phyloP scores from a whole-genome alignment of 1,139 yeast species.

The Candida glucosophila region DNA sequence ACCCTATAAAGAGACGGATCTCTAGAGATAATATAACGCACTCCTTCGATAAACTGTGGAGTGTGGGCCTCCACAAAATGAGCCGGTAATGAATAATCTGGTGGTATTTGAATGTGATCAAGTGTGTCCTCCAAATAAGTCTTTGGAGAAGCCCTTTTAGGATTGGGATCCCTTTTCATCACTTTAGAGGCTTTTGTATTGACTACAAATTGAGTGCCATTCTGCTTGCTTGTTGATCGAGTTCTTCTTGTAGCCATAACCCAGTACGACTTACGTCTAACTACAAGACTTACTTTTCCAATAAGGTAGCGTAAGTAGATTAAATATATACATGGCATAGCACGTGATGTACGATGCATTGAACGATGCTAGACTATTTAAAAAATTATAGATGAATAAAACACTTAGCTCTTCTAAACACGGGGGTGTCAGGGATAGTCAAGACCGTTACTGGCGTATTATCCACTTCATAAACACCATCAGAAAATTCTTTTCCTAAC shows the following conservation, averaged over 20 bases:
- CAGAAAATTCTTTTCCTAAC: constrained; percentile 4
- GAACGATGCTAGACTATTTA: too few species aligned
- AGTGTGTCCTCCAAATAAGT: constrained; percentile 20
- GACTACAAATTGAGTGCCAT: too few species aligned
- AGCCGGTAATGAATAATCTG: constrained; percentile 26
- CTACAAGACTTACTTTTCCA: too few species aligned
- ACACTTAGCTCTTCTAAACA: constrained; percentile 6
- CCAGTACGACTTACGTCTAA: too few species aligned
- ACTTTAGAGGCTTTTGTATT: constrained; percentile 1
- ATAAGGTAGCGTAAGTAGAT: too few species aligned
- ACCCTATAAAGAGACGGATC: constrained; percentile 38
- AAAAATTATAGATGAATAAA: not conserved
- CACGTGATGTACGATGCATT: too few species aligned
- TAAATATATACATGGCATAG: too few species aligned
- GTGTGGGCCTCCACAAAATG: constrained; percentile 34
- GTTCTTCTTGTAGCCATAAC: too few species aligned
- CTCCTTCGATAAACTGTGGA: constrained; percentile 34
- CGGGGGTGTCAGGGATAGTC: constrained; percentile 4
- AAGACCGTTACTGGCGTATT: constrained; percentile 6
- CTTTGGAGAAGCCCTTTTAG: constrained; percentile 1
- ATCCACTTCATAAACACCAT: constrained; percentile 6
- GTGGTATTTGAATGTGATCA: constrained; percentile 17
- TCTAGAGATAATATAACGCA: constrained; percentile 25
- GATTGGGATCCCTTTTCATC: not conserved
- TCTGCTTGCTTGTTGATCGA: too few species aligned